Evolutionary conservation across 768 basidiomycete species (phyloP).

Genomic region (Agaricus subrufescens): DNA sequence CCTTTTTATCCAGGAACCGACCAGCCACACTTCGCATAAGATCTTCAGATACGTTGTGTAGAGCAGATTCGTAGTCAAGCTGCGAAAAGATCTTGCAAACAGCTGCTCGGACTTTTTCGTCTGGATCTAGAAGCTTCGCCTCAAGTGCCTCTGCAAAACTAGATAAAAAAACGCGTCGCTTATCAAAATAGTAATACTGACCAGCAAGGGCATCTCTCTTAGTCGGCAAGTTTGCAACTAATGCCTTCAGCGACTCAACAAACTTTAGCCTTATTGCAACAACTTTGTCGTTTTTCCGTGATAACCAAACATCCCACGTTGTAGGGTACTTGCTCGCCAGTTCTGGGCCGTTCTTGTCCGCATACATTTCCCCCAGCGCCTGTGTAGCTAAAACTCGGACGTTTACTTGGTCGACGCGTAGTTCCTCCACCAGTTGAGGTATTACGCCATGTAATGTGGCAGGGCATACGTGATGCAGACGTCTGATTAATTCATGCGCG

Average conservation of each 20-base stretch:
- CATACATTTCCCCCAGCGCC: slow-evolving; percentile 88
- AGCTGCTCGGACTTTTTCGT: slow-evolving; percentile 86
- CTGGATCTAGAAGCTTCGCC: slow-evolving; percentile 76
- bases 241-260: slow-evolving; percentile 60
- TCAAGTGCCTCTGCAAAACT: slow-evolving; percentile 44
- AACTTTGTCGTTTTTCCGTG: slow-evolving; percentile 72
- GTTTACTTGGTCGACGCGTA: slow-evolving; percentile 67
- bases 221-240: slow-evolving; percentile 66
- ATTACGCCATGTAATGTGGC: slow-evolving; percentile 84
- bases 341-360: slow-evolving; percentile 68
- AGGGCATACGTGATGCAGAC: slow-evolving; percentile 76
- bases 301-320: slow-evolving; percentile 84
- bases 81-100: slow-evolving; percentile 77
- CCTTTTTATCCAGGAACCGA: slow-evolving; percentile 85
- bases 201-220: slow-evolving; percentile 69
- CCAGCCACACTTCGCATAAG: slow-evolving; percentile 64
- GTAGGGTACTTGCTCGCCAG: slow-evolving; percentile 74
- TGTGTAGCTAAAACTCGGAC: slow-evolving; percentile 80
- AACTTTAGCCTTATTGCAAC: slow-evolving; percentile 70
- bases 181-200: slow-evolving; percentile 25
- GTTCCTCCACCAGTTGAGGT: slow-evolving; percentile 88
- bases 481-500: slow-evolving; percentile 84
- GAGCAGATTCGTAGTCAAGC: slow-evolving; percentile 85
- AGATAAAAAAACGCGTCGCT: neutral
- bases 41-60: slow-evolving; percentile 69